Percentiles rank a stretch among this genome's conserved stretches.
phyloP scores from a whole-genome alignment of 202 grass and related monocot genomes.

The Carex sylvatica region DNA sequence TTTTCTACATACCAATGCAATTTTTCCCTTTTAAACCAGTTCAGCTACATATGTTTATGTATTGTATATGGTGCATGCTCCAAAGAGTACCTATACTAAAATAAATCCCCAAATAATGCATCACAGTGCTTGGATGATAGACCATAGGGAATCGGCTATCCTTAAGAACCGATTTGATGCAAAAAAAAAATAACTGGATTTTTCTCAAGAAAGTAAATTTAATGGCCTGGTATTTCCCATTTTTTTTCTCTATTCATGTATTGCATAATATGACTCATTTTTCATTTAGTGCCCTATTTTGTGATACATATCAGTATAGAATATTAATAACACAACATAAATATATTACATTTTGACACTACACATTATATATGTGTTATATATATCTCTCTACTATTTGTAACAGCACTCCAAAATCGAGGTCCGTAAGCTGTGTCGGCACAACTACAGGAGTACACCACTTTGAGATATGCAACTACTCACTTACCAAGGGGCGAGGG shows the following conservation, averaged over 20 bases:
- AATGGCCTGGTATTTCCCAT: neutral
- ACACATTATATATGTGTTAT: neutral
- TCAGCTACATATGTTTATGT: neutral
- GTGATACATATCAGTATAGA: neutral
- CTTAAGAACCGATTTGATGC: neutral
- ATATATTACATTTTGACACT: neutral
- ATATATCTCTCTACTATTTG: neutral
- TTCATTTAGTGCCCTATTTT: neutral
- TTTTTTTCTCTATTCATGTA: neutral
- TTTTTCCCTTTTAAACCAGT: no score
- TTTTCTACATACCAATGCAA: no score
- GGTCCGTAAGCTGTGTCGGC: neutral
- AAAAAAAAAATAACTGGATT: neutral
- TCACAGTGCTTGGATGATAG: neutral
- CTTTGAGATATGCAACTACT: constrained; percentile 35
- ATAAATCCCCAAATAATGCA: neutral
- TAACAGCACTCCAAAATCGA: neutral
- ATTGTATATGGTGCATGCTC: neutral
- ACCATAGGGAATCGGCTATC: neutral
- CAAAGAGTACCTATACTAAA: neutral
- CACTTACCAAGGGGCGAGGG: neutral
- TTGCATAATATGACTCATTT: neutral
- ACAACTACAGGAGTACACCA: neutral
- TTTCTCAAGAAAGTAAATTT: neutral
- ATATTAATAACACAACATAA: neutral